Evolutionary conservation across 2,329 filamentous ascomycete species (phyloP), one percentile per base, ranked within the genome.

Genomic region (Lachnellula occidentalis): DNA sequence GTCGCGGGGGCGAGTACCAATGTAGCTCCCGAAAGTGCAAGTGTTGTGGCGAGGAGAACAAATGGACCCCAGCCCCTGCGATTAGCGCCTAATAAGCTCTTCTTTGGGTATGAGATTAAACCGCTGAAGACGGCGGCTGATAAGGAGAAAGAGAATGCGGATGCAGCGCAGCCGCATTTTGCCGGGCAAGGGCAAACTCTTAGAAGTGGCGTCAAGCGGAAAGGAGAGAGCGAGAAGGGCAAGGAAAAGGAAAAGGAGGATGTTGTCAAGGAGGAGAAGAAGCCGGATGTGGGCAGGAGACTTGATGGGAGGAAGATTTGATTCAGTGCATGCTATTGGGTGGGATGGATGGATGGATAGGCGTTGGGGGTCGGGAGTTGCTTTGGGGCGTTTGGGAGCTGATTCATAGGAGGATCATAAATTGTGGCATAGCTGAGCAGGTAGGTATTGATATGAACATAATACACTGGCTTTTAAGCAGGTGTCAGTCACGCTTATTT

Each of bases 101-200:
- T 99, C 77, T 95, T 99, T 60, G 94, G 94, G 3, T 99, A 97
- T 67, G 87, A 95, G 66, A 81, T 96, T 68, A 95, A 88, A 71
- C 92, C 92, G 0, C 78, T 95, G 42, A 92, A 90, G 75, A 89
- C 88, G 8, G 83, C 87, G 54, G 86, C 83, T 36, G 83, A 90
- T 55, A 85, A 83, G 68, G 81, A 83, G 50, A 78, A 85, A 57
- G 83, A 87, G 56, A 79, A 83, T 37, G 80, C 83, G 58, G 77
- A 83, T n/a, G 78, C 80, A 4, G 78, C 79, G 56, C 82, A 83
- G 60, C 86, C 87, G n/a, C 83, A 84, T 62, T 96, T 96, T 71
- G 83, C 86, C 4, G 92, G 92, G 0, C 83, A 89, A 61, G 92
- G 92, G 0, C 88, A 96, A 71, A 94, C 88, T 5, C 73, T 96